Percentiles rank a stretch among this genome's conserved stretches.
These are phyloP conservation scores for Allium sativum DNA, from an alignment of 106 monocot genomes.

Conservation along the genomic window DNA sequence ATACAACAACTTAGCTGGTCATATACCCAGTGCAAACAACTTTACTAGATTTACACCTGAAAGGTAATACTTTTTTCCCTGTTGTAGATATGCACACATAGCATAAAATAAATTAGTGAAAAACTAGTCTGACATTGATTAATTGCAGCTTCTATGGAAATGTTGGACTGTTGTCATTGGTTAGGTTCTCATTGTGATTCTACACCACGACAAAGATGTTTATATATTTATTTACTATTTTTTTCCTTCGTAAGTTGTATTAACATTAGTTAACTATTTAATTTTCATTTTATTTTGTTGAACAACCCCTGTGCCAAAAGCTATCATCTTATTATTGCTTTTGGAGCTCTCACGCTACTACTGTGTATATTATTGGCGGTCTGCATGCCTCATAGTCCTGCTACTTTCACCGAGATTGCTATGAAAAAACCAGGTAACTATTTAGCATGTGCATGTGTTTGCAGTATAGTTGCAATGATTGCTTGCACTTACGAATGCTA, in stretches of 20 bases:
- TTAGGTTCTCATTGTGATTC: conserved; percentile 42
- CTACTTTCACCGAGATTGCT: conserved; percentile 35
- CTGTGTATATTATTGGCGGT: conserved; percentile 65
- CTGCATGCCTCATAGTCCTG: conserved; percentile 52
- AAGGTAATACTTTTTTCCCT: conserved; percentile 17
- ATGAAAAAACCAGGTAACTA: conserved; percentile 57
- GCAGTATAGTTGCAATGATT: not conserved
- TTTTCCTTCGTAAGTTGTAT: not conserved
- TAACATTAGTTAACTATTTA: not conserved
- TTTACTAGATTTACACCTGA: conserved; percentile 80
- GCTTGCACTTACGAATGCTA: not conserved
- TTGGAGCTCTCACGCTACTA: conserved; percentile 66
- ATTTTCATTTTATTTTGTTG: not conserved
- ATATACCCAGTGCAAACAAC: conserved; percentile 65
- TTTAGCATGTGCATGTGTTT: not conserved
- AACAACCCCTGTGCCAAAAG: conserved; percentile 54
- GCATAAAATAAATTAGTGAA: no score
- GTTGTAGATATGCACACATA: no score
- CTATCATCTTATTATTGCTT: conserved; percentile 77
- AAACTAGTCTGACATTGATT: not conserved
- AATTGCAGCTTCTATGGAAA: conserved; percentile 75
- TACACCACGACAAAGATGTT: conserved; percentile 31
- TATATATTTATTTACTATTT: no score
- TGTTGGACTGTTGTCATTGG: conserved; percentile 82
- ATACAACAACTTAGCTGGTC: conserved; percentile 63